Percentiles rank a stretch among this genome's conserved stretches.
Conservation (phyloP, 2,329 filamentous ascomycete species). For the Venturia carpophila region DNA sequence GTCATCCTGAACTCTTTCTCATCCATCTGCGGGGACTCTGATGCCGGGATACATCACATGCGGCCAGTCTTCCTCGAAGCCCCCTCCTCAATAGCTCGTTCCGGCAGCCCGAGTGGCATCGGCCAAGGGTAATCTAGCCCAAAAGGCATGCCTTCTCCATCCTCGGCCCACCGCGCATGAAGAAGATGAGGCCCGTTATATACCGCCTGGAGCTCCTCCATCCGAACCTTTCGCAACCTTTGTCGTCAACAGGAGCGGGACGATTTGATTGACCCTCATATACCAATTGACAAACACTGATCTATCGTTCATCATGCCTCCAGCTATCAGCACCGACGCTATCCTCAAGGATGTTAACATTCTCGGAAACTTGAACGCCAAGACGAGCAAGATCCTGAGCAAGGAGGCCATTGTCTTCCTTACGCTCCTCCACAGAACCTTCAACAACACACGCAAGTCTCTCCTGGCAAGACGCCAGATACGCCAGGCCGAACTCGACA, state of each 20-base stretch:
- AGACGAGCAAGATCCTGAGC: slow-evolving; percentile 83
- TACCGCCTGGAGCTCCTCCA: background rate
- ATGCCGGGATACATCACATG: slow-evolving; percentile 3
- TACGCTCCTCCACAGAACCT: slow-evolving; percentile 86
- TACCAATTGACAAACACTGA: background rate
- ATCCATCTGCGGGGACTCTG: background rate
- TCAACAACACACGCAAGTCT: slow-evolving; percentile 80
- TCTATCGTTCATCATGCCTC: background rate
- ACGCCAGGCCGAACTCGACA: slow-evolving; percentile 89
- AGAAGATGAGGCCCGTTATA: background rate
- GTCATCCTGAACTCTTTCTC: background rate
- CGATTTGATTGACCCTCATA: background rate
- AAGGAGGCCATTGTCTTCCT: slow-evolving; percentile 88
- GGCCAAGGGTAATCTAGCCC: slow-evolving; percentile 5
- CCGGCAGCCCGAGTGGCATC: background rate
- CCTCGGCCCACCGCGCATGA: slow-evolving; percentile 11
- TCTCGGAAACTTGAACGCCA: slow-evolving; percentile 68
- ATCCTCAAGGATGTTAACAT: slow-evolving; percentile 32
- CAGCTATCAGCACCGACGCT: slow-evolving; percentile 8
- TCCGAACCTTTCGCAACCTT: background rate
- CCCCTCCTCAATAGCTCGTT: background rate
- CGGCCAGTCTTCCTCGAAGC: background rate
- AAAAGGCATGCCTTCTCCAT: slow-evolving; percentile 1
- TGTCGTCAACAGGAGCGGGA: background rate
- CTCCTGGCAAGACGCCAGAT: slow-evolving; percentile 79